A percentile compares a stretch with the other conserved stretches of the same genome.
These are phyloP conservation scores for Phytophthora pistaciae DNA, from an alignment of 352 stramenopile genomes.

Conservation along the genomic window DNA sequence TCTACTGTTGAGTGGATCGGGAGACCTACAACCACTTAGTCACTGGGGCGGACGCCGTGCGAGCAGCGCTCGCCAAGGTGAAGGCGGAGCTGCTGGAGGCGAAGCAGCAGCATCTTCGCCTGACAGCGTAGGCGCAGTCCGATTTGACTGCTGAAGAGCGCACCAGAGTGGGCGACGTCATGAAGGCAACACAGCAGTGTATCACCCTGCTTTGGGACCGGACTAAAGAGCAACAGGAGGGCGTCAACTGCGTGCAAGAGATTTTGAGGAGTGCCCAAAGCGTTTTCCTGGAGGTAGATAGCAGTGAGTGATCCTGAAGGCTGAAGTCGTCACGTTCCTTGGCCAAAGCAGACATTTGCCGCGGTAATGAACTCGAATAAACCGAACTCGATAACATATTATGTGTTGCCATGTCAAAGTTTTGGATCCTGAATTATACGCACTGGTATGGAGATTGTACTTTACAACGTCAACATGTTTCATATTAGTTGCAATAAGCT, in stretches of 20 bases:
- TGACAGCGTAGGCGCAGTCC: not conserved
- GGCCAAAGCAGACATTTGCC: no score
- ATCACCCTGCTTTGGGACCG: not conserved
- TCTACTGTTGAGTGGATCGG: no score
- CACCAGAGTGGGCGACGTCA: not conserved
- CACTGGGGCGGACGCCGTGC: not conserved
- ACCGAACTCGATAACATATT: no score
- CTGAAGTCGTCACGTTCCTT: no score
- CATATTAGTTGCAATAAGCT: slow-evolving; percentile 8
- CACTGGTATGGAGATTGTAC: not conserved
- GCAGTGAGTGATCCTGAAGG: no score
- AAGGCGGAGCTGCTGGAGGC: not conserved
- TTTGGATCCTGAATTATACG: no score
- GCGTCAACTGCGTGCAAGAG: not conserved
- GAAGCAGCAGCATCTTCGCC: not conserved
- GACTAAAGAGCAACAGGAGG: not conserved
- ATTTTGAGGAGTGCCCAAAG: no score
- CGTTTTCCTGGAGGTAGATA: no score
- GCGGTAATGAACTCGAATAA: no score
- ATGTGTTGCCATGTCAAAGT: no score
- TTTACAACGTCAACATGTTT: not conserved
- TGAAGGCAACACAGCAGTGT: not conserved
- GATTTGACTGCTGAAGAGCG: not conserved
- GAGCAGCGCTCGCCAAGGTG: not conserved
- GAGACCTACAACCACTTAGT: not conserved